phyloP scores from a whole-genome alignment of 345 rosid species.

The Moringa oleifera region DNA sequence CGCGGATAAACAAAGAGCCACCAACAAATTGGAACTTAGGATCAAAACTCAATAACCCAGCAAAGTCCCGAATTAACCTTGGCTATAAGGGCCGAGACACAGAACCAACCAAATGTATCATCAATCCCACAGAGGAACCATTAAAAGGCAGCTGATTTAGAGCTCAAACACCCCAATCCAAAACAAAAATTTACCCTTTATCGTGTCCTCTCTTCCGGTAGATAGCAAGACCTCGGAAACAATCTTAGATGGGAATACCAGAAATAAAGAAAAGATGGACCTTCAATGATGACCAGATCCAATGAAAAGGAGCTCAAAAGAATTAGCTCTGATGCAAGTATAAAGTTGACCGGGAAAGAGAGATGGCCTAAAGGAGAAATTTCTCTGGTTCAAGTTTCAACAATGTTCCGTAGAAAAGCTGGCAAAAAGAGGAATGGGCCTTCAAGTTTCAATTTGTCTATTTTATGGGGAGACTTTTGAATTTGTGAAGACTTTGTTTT shows the following conservation, averaged over 20 bases:
- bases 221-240: background rate
- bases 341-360: background rate
- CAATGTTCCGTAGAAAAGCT: constrained; percentile 14
- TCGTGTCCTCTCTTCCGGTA: too few species aligned
- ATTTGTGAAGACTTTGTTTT: background rate
- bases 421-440: constrained; percentile 1
- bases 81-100: constrained; percentile 5
- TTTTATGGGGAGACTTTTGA: background rate
- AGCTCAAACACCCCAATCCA: background rate
- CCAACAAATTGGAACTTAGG: constrained; percentile 9
- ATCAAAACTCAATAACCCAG: constrained; percentile 1
- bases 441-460: background rate
- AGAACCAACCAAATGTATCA: constrained; percentile 7
- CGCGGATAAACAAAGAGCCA: background rate
- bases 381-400: background rate
- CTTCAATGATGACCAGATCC: constrained; percentile 1
- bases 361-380: background rate
- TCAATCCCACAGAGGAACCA: background rate
- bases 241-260: background rate
- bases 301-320: constrained; percentile 1
- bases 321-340: background rate
- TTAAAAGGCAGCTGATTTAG: background rate
- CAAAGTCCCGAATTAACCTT: constrained; percentile 14
- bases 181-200: too few species aligned
- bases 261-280: background rate